A percentile compares a stretch with the other conserved stretches of the same genome.
Conservation (phyloP, 73 alveolate species). For the Diophrys appendiculata region DNA sequence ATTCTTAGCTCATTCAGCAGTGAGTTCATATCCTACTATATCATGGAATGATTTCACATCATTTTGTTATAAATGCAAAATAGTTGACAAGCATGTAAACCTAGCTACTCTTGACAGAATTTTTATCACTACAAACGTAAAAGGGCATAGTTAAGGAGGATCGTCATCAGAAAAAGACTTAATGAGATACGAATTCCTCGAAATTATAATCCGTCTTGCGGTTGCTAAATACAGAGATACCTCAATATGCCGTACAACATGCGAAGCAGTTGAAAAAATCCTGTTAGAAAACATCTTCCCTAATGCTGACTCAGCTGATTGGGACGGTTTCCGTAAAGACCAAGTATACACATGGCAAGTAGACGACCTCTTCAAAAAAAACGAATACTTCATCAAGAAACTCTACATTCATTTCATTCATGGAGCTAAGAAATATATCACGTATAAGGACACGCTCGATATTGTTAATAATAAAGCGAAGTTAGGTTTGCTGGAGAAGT, state of each 20-base stretch:
- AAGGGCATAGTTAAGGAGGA: slow-evolving; percentile 22
- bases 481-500: slow-evolving; percentile 28
- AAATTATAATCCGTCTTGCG: slow-evolving; percentile 63
- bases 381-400: slow-evolving; percentile 27
- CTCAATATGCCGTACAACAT: slow-evolving; percentile 26
- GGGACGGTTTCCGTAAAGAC: slow-evolving; percentile 34
- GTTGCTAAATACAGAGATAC: slow-evolving; percentile 41
- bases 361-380: slow-evolving; percentile 47
- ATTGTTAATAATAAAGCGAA: slow-evolving; percentile 30
- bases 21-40: slow-evolving; percentile 42
- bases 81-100: slow-evolving; percentile 54
- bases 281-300: slow-evolving; percentile 54
- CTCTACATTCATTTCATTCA: slow-evolving; percentile 25
- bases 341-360: slow-evolving; percentile 42
- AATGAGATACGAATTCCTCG: slow-evolving; percentile 66
- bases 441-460: slow-evolving; percentile 24
- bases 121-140: slow-evolving; percentile 66
- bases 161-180: slow-evolving; percentile 49
- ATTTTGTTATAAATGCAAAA: slow-evolving; percentile 56
- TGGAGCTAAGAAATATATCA: slow-evolving; percentile 37
- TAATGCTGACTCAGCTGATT: slow-evolving; percentile 28
- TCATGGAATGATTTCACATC: slow-evolving; percentile 60
- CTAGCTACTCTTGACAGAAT: slow-evolving; percentile 54
- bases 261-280: slow-evolving; percentile 51
- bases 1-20: slow-evolving; percentile 15